A percentile compares a stretch with the other conserved stretches of the same genome.
These are phyloP conservation scores for Toxicodendron radicans DNA, from an alignment of 345 rosid genomes.

Conservation along the genomic window DNA sequence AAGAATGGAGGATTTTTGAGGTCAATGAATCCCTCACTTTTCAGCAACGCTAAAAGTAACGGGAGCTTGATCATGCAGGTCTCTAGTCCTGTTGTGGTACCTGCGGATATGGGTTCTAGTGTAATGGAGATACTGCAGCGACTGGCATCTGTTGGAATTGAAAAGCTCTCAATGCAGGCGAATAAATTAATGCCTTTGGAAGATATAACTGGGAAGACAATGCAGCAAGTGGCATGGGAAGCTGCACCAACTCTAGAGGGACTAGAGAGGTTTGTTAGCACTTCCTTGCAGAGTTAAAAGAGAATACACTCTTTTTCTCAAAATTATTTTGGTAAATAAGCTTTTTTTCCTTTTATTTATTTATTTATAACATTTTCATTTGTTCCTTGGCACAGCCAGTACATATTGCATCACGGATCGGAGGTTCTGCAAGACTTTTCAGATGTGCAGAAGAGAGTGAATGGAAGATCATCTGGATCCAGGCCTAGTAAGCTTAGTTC, in stretches of 20 bases:
- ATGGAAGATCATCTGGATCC: slow-evolving; percentile 38
- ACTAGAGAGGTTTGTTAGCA: slow-evolving; percentile 56
- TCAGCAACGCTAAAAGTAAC: slow-evolving; percentile 57
- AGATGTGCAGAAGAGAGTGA: slow-evolving; percentile 33
- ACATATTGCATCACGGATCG: slow-evolving; percentile 37
- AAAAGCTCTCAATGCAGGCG: slow-evolving; percentile 92
- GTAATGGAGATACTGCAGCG: slow-evolving; percentile 66
- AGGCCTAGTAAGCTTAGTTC: slow-evolving; percentile 40
- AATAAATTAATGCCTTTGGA: slow-evolving; percentile 91
- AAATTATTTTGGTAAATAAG: background rate
- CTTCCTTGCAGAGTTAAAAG: background rate
- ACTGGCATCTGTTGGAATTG: slow-evolving; percentile 86
- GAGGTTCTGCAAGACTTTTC: slow-evolving; percentile 36
- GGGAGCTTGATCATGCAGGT: slow-evolving; percentile 94
- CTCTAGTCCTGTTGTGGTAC: slow-evolving; percentile 92
- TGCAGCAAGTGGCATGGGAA: slow-evolving; percentile 85
- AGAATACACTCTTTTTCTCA: slow-evolving; percentile 10
- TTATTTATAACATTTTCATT: slow-evolving; percentile 26
- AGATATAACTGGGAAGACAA: slow-evolving; percentile 87
- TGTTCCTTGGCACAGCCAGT: slow-evolving; percentile 47
- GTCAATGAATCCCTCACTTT: slow-evolving; percentile 76
- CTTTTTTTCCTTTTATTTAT: slow-evolving; percentile 27
- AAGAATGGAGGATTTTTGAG: slow-evolving; percentile 79
- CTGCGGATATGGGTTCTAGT: slow-evolving; percentile 93
- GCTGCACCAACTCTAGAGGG: slow-evolving; percentile 50